A percentile compares a stretch with the other conserved stretches of the same genome.
Conservation (phyloP, 106 monocot genomes). For the Phalaenopsis aphrodite region DNA sequence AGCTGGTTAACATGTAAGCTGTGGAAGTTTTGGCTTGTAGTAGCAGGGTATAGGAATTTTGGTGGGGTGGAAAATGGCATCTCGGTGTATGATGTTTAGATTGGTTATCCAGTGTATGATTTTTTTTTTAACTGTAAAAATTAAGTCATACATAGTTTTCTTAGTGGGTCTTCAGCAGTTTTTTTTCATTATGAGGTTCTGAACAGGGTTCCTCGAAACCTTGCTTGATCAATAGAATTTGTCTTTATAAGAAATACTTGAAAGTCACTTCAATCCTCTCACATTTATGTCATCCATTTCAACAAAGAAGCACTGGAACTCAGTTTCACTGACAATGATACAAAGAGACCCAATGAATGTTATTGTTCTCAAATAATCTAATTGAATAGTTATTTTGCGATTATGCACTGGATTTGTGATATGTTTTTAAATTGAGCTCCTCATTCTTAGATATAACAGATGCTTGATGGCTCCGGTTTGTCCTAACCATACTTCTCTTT, state of each 20-base stretch:
- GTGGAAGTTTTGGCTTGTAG: background rate
- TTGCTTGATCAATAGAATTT: background rate
- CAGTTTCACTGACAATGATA: background rate
- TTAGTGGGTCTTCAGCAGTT: background rate
- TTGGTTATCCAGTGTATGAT: background rate
- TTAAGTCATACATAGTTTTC: background rate
- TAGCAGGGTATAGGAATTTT: background rate
- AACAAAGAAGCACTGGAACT: background rate
- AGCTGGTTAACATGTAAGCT: background rate
- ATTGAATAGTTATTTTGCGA: background rate
- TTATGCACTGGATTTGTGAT: background rate
- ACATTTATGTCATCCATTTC: background rate
- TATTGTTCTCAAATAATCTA: background rate
- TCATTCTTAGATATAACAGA: background rate
- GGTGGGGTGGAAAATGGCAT: background rate
- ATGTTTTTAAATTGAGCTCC: background rate
- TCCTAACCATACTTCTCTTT: background rate
- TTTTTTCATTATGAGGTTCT: background rate
- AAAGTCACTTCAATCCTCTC: background rate
- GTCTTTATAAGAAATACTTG: background rate
- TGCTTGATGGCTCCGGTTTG: background rate
- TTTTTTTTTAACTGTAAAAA: background rate
- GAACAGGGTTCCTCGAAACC: background rate
- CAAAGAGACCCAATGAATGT: background rate
- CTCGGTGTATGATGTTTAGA: background rate